These are phyloP conservation scores for Corrigiola litoralis DNA, from an alignment of 179 eudicot species.

Conservation along the genomic window DNA sequence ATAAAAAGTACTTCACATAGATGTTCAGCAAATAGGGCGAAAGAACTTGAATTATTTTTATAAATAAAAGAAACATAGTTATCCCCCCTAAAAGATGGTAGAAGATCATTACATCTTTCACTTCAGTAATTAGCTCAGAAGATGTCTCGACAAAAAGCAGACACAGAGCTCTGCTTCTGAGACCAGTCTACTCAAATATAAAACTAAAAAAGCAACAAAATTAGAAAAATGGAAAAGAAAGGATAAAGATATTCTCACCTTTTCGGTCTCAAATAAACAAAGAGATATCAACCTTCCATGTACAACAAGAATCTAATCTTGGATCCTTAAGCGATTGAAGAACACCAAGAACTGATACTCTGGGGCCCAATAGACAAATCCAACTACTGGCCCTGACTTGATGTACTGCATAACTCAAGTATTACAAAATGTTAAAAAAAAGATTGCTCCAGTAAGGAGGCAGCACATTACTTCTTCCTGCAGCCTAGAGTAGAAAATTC, in stretches of 20 bases:
- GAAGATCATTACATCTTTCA: neutral
- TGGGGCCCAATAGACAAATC: constrained; percentile 95
- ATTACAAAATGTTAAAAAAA: neutral
- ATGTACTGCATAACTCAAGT: constrained; percentile 56
- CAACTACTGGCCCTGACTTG: constrained; percentile 84
- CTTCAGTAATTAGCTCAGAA: neutral
- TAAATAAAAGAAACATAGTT: too few species aligned
- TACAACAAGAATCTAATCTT: constrained; percentile 31
- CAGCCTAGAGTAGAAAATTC: neutral
- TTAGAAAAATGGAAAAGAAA: too few species aligned
- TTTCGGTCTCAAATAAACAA: neutral
- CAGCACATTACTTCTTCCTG: neutral
- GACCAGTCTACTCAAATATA: too few species aligned
- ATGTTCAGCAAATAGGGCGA: neutral
- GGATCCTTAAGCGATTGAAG: constrained; percentile 80
- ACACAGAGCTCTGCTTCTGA: too few species aligned
- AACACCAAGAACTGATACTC: constrained; percentile 84
- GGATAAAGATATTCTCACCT: neutral
- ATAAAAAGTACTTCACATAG: neutral
- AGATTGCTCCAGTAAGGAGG: neutral
- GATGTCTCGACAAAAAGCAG: neutral
- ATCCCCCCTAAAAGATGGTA: too few species aligned
- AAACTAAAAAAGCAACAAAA: too few species aligned
- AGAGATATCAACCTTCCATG: constrained; percentile 5
- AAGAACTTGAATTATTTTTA: neutral